Base-by-base conservation (phyloP, 139 green algal species). In the Coelastrella sp. region DNA sequence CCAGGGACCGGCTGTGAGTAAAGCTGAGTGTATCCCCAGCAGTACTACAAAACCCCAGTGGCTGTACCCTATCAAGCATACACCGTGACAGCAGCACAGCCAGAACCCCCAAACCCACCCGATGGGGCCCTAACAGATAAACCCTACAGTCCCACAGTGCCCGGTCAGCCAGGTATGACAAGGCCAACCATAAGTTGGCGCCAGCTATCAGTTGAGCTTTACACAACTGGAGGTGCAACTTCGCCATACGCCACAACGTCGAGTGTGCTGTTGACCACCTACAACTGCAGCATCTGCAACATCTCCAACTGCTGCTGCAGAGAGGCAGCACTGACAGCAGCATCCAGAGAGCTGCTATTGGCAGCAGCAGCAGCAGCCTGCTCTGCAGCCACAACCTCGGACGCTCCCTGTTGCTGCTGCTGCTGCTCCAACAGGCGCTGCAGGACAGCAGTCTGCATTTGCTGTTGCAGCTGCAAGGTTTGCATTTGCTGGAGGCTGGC, bases 271-370 rank as follows among this genome's bases (percentile, higher is more conserved):
- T 47, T 3, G 11, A 57, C 80, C 57, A 7, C 82, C 74, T 65
- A 87, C 82, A 87, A 32, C 82, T 87, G 82, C 82, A 87, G 23
- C 64, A 78, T 61, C 82, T 87, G 82, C 82, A 87, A 64, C 23
- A 87, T 61, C 64, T 87, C 82, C 22, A 87, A 64, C 82, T 87
- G 82, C 64, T 87, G 82, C 32, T 87, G 82, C 65, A 87, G 82
- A 4, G 32, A 66, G 16, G 64, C 82, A 65, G 82, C 82, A 87
- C 23, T 66, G 57, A 86, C 80, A 22, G 32, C 60, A 14, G 80
- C 61, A 14, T 86, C 80, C n/a, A 86, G 80, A 8, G 22, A 61
- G 19, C n/a, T 82, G 76, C n/a, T 60, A 23, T 23, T 22, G n/a
- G 8, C 13, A 59, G 20, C 59, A 22, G 76, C 76, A n/a, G 61